Evolutionary conservation across 306 rosid species (phyloP).

Genomic region (Inga oerstediana): DNA sequence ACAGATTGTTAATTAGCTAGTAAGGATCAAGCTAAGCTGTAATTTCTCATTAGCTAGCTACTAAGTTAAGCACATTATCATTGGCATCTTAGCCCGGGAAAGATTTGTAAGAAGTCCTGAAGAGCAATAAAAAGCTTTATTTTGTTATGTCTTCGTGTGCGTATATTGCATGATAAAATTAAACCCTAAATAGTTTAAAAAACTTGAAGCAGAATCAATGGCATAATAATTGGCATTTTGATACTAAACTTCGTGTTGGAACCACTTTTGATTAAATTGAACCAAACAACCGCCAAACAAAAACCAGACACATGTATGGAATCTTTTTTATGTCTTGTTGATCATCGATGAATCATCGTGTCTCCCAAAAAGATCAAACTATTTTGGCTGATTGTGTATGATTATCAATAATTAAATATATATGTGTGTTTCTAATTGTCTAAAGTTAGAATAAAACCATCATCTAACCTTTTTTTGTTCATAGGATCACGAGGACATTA

Average conservation of each 20-base stretch:
- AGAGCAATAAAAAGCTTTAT: not conserved
- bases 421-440: not conserved
- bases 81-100: not conserved
- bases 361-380: not conserved
- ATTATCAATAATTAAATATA: not conserved
- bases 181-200: not conserved
- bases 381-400: not conserved
- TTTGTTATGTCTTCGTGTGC: not conserved
- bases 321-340: not conserved
- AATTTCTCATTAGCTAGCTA: not conserved
- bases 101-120: not conserved
- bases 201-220: not conserved
- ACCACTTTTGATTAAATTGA: not conserved
- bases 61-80: not conserved
- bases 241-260: not conserved
- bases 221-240: not conserved
- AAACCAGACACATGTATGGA: not conserved
- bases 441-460: not conserved
- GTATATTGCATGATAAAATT: not conserved
- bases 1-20: not conserved
- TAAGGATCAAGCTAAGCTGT: not conserved
- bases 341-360: not conserved
- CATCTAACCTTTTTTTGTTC: not conserved
- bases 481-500: not conserved
- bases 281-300: not conserved